These are phyloP conservation scores for Leccinum idahoense DNA, from an alignment of 1,284 basidiomycete genomes.

Conservation along the genomic window DNA sequence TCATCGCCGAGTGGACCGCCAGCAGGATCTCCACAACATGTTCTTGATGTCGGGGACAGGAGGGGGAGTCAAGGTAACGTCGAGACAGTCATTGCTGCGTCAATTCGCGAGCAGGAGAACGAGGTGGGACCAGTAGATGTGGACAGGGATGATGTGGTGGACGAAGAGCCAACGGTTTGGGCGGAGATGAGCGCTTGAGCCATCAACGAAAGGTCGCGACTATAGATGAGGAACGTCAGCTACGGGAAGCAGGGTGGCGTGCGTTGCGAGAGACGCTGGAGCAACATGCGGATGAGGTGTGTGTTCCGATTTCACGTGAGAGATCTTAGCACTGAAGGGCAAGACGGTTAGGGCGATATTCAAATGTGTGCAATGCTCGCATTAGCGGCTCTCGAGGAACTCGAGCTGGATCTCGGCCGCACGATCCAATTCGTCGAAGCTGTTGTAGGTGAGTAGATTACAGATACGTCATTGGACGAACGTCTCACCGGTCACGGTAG, in stretches of 20 bases:
- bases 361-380: constrained; percentile 72
- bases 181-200: constrained; percentile 22
- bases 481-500: constrained; percentile 32
- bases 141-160: constrained; percentile 3
- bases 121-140: constrained; percentile 8
- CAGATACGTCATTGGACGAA: not conserved
- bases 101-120: constrained; percentile 32
- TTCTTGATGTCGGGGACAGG: constrained; percentile 18
- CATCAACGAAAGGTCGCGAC: constrained; percentile 39
- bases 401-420: constrained; percentile 41
- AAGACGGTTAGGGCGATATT: constrained; percentile 53
- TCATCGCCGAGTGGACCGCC: constrained; percentile 6
- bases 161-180: constrained; percentile 17
- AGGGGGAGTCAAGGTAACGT: constrained; percentile 62
- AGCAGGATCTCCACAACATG: not conserved
- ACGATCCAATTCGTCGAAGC: constrained; percentile 57
- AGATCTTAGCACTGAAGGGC: not conserved
- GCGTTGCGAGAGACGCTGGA: constrained; percentile 55
- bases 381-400: constrained; percentile 52
- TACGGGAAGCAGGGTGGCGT: constrained; percentile 52
- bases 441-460: constrained; percentile 53
- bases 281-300: constrained; percentile 55
- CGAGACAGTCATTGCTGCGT: constrained; percentile 55
- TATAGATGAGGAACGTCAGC: constrained; percentile 44
- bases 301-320: constrained; percentile 7